These are phyloP conservation scores for Volvox reticuliferus DNA, from an alignment of 139 green algal species.

Conservation along the genomic window DNA sequence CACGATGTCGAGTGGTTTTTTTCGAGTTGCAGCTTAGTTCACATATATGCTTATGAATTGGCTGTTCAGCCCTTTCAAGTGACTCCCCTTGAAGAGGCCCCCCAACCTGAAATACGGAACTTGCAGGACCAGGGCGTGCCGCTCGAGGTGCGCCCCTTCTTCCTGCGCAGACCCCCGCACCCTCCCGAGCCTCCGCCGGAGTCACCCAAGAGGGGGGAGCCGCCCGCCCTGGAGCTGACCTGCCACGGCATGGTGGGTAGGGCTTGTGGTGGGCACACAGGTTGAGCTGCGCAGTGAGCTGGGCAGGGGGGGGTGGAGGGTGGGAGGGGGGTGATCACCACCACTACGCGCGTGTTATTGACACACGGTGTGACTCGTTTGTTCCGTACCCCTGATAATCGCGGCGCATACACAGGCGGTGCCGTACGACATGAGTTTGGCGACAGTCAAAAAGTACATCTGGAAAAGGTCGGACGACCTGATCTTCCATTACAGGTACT, in stretches of 20 bases:
- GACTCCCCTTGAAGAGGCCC: no score
- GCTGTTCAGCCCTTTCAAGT: no score
- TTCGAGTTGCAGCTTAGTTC: no score
- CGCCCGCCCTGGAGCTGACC: constrained; percentile 62
- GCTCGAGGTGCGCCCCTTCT: constrained; percentile 43
- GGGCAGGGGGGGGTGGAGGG: background rate
- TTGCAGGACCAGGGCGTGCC: background rate
- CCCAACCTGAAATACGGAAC: no score
- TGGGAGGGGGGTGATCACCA: background rate
- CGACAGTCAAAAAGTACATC: constrained; percentile 86
- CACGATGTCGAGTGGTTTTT: no score
- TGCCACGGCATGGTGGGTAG: constrained; percentile 72
- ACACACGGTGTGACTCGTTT: no score
- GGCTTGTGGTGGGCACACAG: background rate
- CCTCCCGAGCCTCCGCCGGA: background rate
- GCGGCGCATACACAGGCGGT: constrained; percentile 64
- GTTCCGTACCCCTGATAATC: no score
- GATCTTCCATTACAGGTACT: constrained; percentile 74
- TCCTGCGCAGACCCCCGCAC: constrained; percentile 11
- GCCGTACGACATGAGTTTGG: constrained; percentile 86
- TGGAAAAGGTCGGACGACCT: constrained; percentile 92
- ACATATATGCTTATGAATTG: no score
- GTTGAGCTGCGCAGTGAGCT: background rate
- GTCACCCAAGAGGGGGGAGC: background rate
- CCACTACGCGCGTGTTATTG: no score